A percentile compares a stretch with the other conserved stretches of the same genome.
Evolutionary conservation across 2,329 filamentous ascomycete genomes (phyloP).

Genomic region (Camptophora hylomeconis): DNA sequence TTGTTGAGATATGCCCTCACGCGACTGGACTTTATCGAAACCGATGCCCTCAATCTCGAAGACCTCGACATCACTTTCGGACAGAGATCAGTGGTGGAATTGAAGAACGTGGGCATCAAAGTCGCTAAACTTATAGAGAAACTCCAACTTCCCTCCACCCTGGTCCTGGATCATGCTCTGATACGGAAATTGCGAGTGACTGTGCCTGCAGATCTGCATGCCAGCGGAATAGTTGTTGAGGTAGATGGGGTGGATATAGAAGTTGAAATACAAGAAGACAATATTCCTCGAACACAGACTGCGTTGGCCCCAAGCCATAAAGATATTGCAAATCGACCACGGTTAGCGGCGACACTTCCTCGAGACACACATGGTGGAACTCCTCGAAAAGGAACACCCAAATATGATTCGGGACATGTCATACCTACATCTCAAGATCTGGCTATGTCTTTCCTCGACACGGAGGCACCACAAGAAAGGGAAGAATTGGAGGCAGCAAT

Average conservation of each 20-base stretch:
- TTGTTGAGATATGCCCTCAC: conserved; percentile 77
- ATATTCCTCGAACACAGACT: conserved; percentile 28
- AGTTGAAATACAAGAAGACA: conserved; percentile 9
- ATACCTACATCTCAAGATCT: conserved; percentile 45
- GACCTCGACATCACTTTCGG: conserved; percentile 76
- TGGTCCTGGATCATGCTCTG: conserved; percentile 38
- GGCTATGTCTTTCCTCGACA: conserved; percentile 46
- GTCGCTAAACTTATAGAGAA: conserved; percentile 12
- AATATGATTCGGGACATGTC: conserved; percentile 9
- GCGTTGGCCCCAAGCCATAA: conserved; percentile 22
- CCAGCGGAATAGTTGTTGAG: conserved; percentile 69
- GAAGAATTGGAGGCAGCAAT: conserved; percentile 46
- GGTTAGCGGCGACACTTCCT: conserved; percentile 9
- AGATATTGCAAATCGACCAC: conserved; percentile 16
- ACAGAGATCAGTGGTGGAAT: conserved; percentile 68
- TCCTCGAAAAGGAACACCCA: conserved; percentile 2
- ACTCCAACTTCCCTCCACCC: conserved; percentile 17
- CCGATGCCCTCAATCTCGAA: conserved; percentile 72
- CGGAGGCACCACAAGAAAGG: conserved; percentile 44
- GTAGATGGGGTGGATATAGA: conserved; percentile 64
- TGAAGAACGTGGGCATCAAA: conserved; percentile 60
- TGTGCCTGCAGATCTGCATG: conserved; percentile 77
- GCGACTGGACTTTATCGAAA: conserved; percentile 74
- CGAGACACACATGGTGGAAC: conserved; percentile 19
- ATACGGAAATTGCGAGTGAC: conserved; percentile 67